Conservation (phyloP, 257 asterid species). For the Osmanthus fragrans region DNA sequence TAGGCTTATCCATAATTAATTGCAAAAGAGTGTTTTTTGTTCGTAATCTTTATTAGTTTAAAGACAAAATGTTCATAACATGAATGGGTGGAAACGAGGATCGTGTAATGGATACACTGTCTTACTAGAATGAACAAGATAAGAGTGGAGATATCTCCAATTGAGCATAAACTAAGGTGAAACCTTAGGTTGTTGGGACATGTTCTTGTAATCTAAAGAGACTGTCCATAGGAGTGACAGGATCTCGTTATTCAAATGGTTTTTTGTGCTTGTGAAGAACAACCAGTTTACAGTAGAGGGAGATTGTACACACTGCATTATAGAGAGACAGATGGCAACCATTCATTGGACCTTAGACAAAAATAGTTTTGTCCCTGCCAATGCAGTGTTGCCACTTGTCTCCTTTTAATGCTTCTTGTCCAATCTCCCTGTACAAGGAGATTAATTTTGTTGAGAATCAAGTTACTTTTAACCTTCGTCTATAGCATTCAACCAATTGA, state of each 20-base stretch:
- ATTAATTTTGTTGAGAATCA: too few species aligned
- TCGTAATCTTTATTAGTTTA: too few species aligned
- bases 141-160: background rate
- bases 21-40: background rate
- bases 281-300: too few species aligned
- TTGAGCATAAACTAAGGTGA: background rate
- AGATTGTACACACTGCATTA: too few species aligned
- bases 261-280: background rate
- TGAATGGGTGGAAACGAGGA: background rate
- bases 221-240: background rate
- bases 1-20: background rate
- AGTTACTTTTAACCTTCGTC: too few species aligned
- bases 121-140: background rate
- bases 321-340: too few species aligned
- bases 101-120: background rate
- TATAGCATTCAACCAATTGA: background rate
- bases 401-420: too few species aligned
- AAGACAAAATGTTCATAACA: background rate
- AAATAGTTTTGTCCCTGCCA: too few species aligned
- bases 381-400: too few species aligned
- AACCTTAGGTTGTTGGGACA: background rate
- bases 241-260: background rate
- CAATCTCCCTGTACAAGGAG: too few species aligned
- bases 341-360: background rate
- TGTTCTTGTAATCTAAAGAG: too few species aligned